Base-by-base conservation (phyloP, 2,329 filamentous ascomycete genomes). In the Trichoderma citrinoviride region DNA sequence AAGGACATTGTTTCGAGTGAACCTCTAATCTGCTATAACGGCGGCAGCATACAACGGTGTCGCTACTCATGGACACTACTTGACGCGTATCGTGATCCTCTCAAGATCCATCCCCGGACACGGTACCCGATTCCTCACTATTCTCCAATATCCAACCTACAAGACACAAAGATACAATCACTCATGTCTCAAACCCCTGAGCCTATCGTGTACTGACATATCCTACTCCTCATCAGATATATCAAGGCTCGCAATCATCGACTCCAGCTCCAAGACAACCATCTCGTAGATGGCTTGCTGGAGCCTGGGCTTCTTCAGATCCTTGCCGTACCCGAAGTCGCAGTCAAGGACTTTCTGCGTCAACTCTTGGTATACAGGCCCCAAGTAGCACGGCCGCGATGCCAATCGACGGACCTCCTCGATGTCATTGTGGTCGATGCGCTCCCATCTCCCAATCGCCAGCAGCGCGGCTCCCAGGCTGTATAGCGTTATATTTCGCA, bases 241-340 rank as follows among this genome's bases (percentile, higher is more conserved):
- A 27, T 60, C 56, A 2, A 60, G 44, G 4, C 44, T 50, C 8
- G 56, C 56, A 50, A 60, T 60, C 56, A 60, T 60, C 29, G 44
- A 50, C 44, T 60, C 56, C 8, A 60, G 21, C 15, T 60, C 44
- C 5, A 60, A 23, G 4, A 50, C 7, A 3, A 60, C 56, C 21
- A 7, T 41, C 17, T 60, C 56, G 17, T 60, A 60, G 10, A 60
- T 27, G 2, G 56, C 56, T 7, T 60, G 44, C 21, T 50, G 56
- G 19, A 60, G 56, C 7, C 44, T 60, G 2, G 56, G 56, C 44
- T 60, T 60, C 33, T 60, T 60, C 56, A 60, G 6, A 41, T 60
- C 56, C 8, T 50, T 60, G 1, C 56, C 56, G 27, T 60, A 27
- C 33, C 56, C 56, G 27, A 60, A 60, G 27, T 61, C 57, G 7